Conservation (phyloP, 2,329 filamentous ascomycete species). For the Claviceps sp. region DNA sequence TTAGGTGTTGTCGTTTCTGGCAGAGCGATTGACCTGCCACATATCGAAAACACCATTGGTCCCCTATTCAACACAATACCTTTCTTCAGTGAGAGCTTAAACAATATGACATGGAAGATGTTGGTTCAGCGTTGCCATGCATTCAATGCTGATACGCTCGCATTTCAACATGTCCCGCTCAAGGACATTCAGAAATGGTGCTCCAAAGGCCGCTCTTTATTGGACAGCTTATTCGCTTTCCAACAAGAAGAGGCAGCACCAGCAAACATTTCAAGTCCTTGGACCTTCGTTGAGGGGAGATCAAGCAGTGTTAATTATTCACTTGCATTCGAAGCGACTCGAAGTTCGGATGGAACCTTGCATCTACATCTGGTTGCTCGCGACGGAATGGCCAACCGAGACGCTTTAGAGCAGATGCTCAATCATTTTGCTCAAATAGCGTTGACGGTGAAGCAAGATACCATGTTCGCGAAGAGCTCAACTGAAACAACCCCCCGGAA, state of each 20-base stretch:
- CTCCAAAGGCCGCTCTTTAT: constrained; percentile 45
- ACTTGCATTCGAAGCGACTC: constrained; percentile 60
- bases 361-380: constrained; percentile 48
- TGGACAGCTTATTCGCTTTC: constrained; percentile 75
- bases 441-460: constrained; percentile 5
- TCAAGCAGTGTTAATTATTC: constrained; percentile 52
- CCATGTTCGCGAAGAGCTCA: background rate
- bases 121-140: constrained; percentile 53
- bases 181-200: constrained; percentile 74
- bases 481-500: too few species aligned
- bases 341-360: constrained; percentile 34
- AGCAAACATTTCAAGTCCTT: constrained; percentile 27
- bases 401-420: constrained; percentile 22
- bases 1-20: constrained; percentile 72
- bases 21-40: constrained; percentile 53
- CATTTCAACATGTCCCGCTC: constrained; percentile 61
- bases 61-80: constrained; percentile 87
- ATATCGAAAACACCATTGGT: constrained; percentile 55
- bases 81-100: constrained; percentile 38
- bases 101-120: constrained; percentile 40
- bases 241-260: constrained; percentile 36
- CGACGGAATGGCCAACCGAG: constrained; percentile 20
- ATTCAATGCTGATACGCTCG: constrained; percentile 53
- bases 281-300: constrained; percentile 36
- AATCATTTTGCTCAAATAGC: constrained; percentile 22